These are phyloP conservation scores for Acanthamoeba healyi DNA, from an alignment of 208 protist genomes.

Conservation along the genomic window DNA sequence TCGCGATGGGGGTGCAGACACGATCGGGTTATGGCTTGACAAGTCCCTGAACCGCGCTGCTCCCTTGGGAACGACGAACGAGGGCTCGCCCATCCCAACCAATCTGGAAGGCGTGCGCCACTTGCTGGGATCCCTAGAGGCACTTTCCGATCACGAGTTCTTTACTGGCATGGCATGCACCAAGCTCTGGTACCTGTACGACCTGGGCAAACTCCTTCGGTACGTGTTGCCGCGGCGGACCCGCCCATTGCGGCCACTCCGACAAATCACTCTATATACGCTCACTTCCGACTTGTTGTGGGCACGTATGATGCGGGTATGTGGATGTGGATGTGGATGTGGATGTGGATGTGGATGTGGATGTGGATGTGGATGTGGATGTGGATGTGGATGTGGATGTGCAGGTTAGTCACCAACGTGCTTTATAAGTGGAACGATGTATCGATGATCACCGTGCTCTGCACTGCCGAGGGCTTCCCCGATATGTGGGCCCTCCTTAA, in stretches of 20 bases:
- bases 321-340: too few species aligned
- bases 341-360: too few species aligned
- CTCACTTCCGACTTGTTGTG: too few species aligned
- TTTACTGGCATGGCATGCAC: constrained; percentile 43
- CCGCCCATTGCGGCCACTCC: too few species aligned
- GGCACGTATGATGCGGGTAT: too few species aligned
- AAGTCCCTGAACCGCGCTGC: not conserved
- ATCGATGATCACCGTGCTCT: constrained; percentile 42
- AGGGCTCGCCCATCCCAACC: not conserved
- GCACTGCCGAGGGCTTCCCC: constrained; percentile 37
- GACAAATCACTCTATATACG: too few species aligned
- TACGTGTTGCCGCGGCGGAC: not conserved
- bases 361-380: too few species aligned
- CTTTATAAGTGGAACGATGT: constrained; percentile 59
- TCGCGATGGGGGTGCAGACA: not conserved
- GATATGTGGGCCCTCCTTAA: constrained; percentile 60
- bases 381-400: not conserved
- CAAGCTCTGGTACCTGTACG: constrained; percentile 72
- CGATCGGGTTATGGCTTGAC: not conserved
- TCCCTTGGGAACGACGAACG: not conserved
- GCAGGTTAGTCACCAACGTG: constrained; percentile 49
- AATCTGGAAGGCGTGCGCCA: not conserved
- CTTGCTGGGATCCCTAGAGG: constrained; percentile 9
- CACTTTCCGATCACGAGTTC: not conserved
- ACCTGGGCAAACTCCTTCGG: constrained; percentile 33